Conservation (phyloP, 148 eudicot species). For the Rhododendron griersonianum region DNA sequence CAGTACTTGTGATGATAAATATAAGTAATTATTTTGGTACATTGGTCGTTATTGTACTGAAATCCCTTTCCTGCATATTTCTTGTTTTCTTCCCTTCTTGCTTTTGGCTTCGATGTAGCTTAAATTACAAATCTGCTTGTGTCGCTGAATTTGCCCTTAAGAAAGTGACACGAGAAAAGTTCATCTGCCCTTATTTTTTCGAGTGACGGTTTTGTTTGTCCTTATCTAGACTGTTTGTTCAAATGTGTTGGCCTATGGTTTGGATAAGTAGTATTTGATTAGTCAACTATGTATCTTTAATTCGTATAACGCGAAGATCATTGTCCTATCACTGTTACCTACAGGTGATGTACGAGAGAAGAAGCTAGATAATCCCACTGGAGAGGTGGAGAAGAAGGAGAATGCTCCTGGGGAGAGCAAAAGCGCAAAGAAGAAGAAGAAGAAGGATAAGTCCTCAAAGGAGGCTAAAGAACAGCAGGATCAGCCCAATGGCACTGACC, state of each 20-base stretch:
- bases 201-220: neutral
- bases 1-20: neutral
- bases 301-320: neutral
- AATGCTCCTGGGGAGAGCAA: slow-evolving; percentile 55
- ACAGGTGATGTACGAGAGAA: slow-evolving; percentile 51
- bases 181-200: neutral
- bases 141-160: neutral
- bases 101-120: neutral
- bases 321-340: neutral
- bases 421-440: slow-evolving; percentile 86
- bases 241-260: slow-evolving; percentile 1
- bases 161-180: neutral
- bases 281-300: neutral
- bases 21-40: neutral
- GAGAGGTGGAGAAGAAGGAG: slow-evolving; percentile 59
- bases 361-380: slow-evolving; percentile 45
- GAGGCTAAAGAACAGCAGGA: slow-evolving; percentile 63
- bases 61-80: neutral
- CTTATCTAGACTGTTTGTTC: neutral
- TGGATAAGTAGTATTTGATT: neutral
- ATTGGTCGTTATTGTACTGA: neutral
- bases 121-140: neutral
- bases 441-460: slow-evolving; percentile 72
- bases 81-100: neutral
- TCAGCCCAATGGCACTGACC: slow-evolving; percentile 41